These are phyloP conservation scores for Pelargonium nanum DNA, from an alignment of 345 rosid species.

Conservation along the genomic window DNA sequence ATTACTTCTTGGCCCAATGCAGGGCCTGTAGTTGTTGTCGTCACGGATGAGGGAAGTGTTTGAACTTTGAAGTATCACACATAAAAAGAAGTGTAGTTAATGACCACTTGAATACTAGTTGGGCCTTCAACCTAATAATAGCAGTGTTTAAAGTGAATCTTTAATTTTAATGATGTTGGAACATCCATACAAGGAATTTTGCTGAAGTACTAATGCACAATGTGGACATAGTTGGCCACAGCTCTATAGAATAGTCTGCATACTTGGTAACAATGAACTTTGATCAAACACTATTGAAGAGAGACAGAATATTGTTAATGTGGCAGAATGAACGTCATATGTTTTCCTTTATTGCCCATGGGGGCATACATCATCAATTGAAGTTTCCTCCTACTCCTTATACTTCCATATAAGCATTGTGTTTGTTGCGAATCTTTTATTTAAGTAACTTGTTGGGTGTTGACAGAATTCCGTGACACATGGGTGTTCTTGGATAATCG, in stretches of 20 bases:
- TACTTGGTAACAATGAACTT: not conserved
- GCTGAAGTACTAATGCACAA: not conserved
- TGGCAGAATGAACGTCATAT: too few species aligned
- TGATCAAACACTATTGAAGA: not conserved
- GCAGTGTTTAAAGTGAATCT: not conserved
- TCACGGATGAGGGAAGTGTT: too few species aligned
- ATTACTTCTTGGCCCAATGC: too few species aligned
- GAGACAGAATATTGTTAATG: too few species aligned
- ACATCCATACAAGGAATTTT: not conserved
- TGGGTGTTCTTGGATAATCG: slow-evolving; percentile 74
- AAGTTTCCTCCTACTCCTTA: not conserved
- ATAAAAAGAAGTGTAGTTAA: too few species aligned
- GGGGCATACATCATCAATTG: not conserved
- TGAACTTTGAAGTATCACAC: too few species aligned
- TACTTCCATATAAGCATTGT: not conserved
- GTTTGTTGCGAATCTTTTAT: not conserved
- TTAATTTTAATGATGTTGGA: not conserved
- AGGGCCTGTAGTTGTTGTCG: too few species aligned
- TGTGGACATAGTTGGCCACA: too few species aligned
- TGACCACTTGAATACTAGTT: too few species aligned
- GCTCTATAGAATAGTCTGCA: not conserved
- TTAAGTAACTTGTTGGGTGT: slow-evolving; percentile 6
- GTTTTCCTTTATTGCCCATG: not conserved
- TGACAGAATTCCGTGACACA: slow-evolving; percentile 57
- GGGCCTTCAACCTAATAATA: too few species aligned